phyloP scores from a whole-genome alignment of 441 rosid genomes.

The Adansonia grandidieri region DNA sequence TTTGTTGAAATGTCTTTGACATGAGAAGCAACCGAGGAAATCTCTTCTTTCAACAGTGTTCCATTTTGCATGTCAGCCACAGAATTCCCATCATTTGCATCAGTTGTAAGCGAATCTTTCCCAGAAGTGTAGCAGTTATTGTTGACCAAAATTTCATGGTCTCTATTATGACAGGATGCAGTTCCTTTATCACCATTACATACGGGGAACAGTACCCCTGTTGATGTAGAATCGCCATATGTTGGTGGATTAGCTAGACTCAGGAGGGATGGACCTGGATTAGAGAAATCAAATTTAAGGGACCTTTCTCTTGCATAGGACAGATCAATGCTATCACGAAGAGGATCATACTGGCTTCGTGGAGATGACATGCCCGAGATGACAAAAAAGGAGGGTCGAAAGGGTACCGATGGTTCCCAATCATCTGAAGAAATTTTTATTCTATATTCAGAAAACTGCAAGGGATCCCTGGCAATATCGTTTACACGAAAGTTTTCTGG shows the following conservation, averaged over 20 bases:
- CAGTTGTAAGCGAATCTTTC: conserved; percentile 38
- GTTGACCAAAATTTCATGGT: conserved; percentile 43
- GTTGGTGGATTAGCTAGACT: conserved; percentile 37
- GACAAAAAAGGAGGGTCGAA: conserved; percentile 67
- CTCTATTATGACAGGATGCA: conserved; percentile 46
- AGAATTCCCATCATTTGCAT: conserved; percentile 58
- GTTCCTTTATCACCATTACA: conserved; percentile 50
- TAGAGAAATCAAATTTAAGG: conserved; percentile 40
- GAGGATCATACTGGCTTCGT: conserved; percentile 62
- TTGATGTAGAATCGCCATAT: conserved; percentile 40
- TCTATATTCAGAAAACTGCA: conserved; percentile 37
- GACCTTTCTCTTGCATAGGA: conserved; percentile 40
- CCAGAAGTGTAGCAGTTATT: conserved; percentile 38
- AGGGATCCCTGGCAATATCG: conserved; percentile 32
- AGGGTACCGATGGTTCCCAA: conserved; percentile 92
- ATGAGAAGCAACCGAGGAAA: conserved; percentile 47
- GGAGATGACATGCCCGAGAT: conserved; percentile 51
- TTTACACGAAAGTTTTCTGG: conserved; percentile 38
- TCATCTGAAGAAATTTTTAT: conserved; percentile 55
- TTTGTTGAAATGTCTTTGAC: conserved; percentile 41
- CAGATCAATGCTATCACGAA: conserved; percentile 57
- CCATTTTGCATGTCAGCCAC: conserved; percentile 50
- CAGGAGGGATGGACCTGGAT: conserved; percentile 36
- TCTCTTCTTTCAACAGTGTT: conserved; percentile 50
- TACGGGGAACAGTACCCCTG: conserved; percentile 36